Evolutionary conservation across 2,329 filamentous ascomycete genomes (phyloP).

Genomic region (Cadophora gregata): DNA sequence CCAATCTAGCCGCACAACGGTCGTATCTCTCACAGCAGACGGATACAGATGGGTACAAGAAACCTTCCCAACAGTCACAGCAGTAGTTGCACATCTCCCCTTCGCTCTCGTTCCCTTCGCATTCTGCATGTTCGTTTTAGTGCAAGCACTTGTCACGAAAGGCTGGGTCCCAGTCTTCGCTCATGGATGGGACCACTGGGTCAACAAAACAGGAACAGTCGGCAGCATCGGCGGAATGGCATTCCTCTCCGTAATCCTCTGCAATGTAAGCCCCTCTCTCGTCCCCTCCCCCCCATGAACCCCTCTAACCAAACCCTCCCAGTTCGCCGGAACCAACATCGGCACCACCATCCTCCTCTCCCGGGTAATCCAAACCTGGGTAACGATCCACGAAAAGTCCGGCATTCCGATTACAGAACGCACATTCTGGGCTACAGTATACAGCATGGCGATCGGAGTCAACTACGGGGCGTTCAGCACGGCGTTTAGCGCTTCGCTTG

Average conservation of each 20-base stretch:
- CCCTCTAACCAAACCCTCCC: slow-evolving; percentile 33
- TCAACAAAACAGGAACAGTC: slow-evolving; percentile 69
- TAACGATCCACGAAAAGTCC: slow-evolving; percentile 58
- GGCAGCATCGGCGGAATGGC: slow-evolving; percentile 76
- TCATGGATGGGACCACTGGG: slow-evolving; percentile 76
- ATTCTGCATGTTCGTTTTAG: slow-evolving; percentile 76
- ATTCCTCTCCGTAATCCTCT: slow-evolving; percentile 72
- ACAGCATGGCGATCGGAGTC: slow-evolving; percentile 75
- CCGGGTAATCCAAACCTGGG: slow-evolving; percentile 73
- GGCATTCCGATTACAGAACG: slow-evolving; percentile 61
- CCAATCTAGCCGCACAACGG: slow-evolving; percentile 47
- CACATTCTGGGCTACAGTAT: slow-evolving; percentile 76
- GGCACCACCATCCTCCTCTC: slow-evolving; percentile 76
- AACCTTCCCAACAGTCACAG: slow-evolving; percentile 73
- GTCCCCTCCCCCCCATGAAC: background rate
- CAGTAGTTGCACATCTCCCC: slow-evolving; percentile 69
- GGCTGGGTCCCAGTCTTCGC: slow-evolving; percentile 78
- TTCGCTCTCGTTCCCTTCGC: slow-evolving; percentile 73
- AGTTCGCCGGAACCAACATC: slow-evolving; percentile 81
- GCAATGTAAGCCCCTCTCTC: slow-evolving; percentile 63
- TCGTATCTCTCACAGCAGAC: slow-evolving; percentile 56
- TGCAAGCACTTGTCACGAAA: slow-evolving; percentile 74
- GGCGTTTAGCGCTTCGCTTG: slow-evolving; percentile 73
- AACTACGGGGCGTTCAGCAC: slow-evolving; percentile 79
- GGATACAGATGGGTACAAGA: slow-evolving; percentile 66